Conservation (phyloP, 176 grass and related monocot genomes). For the Alopecurus myosuroides region DNA sequence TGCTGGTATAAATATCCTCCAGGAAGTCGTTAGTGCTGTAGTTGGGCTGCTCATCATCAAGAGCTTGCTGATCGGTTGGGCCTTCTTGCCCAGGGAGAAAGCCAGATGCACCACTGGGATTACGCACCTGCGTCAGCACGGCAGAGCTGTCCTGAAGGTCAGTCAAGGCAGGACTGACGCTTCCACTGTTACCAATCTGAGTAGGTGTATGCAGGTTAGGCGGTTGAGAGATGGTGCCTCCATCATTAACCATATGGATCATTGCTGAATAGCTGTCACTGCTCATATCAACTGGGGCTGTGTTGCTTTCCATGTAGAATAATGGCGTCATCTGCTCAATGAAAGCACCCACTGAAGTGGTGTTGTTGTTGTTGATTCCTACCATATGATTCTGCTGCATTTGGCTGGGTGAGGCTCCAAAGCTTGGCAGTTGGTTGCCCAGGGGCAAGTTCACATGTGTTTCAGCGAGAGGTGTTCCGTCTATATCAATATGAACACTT, state of each 20-base stretch:
- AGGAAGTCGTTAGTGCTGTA: neutral
- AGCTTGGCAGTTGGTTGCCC: neutral
- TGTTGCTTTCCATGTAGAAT: conserved; percentile 9
- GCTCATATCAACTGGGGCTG: neutral
- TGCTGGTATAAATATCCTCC: neutral
- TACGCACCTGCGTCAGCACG: neutral
- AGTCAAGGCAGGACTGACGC: neutral
- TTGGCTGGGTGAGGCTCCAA: neutral
- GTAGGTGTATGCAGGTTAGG: no score
- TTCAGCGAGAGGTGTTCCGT: neutral
- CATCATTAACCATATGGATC: neutral
- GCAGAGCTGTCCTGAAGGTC: neutral
- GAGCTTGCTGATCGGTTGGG: neutral
- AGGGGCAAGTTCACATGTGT: neutral
- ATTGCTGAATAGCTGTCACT: neutral
- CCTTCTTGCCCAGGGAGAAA: neutral
- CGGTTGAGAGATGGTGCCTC: conserved; percentile 17
- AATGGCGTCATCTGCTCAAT: neutral
- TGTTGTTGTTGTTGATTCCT: neutral
- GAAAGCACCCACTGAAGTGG: neutral
- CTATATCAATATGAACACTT: neutral
- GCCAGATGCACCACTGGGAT: neutral
- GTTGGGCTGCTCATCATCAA: neutral
- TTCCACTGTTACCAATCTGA: neutral
- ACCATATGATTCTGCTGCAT: neutral